Evolutionary conservation across 768 basidiomycete species (phyloP), one percentile per base, ranked within the genome.

Genomic region (Nidularia pulvinata): DNA sequence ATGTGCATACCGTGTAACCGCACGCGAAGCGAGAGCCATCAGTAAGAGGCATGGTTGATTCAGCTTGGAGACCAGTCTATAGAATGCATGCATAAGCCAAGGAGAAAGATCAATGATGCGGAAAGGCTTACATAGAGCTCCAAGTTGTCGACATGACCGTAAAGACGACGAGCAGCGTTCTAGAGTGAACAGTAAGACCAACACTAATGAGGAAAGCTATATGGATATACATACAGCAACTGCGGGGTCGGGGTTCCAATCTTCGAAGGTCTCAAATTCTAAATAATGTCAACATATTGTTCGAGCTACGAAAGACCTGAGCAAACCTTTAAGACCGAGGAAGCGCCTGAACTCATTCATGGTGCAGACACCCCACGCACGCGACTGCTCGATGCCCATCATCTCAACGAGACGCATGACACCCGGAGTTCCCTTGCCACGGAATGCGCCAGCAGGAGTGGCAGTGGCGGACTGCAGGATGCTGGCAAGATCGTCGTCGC

Each of bases 281-380:
- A 48, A 6, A 51, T 32, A 3, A 14, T 25, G 10, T 49, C 35
- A 33, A 14, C 48, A 50, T 53, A 51, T 7, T 16, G 14, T 47
- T 6, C 3, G 3, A 44, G n/a, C 16, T 9, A 11, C 36, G n/a
- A 13, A 33, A 45, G n/a, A 35, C 22, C 35, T 14, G 44, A 36
- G 64, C 69, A 10, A 35, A 73, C 76, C 65, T 60, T 74, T 76
- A 14, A 84, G 61, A 10, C 78, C 78, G 37, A 84, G 56, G 65
- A 78, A 79, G 60, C 69, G 60, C 45, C 82, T 69, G 65, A 83
- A 83, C 62, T 83, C 81, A 52, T 83, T 84, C 74, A 82, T 74
- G 4, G 79, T 76, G 59, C 80, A 80, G 1, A 78, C 73, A 33
- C 83, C 83, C 83, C 84, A 85, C 5, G 57, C 56, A 44, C 85